These are phyloP conservation scores for Ceriops tagal DNA, from an alignment of 345 rosid genomes.

Conservation along the genomic window DNA sequence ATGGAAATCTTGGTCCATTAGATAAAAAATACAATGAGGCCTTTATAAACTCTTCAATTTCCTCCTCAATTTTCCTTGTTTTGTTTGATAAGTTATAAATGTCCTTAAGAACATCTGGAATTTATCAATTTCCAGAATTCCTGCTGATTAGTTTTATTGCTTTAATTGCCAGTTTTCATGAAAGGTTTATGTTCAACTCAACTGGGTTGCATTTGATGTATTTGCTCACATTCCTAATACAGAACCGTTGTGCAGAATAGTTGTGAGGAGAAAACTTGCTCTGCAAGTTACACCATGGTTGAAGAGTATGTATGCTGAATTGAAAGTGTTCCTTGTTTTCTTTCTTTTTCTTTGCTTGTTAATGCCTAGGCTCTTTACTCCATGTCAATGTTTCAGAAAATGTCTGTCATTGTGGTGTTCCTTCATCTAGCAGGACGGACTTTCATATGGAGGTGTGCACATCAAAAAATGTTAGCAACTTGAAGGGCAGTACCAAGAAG, in stretches of 20 bases:
- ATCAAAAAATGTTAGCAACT: constrained; percentile 11
- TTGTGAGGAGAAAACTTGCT: constrained; percentile 26
- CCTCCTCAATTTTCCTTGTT: neutral
- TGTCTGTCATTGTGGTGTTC: constrained; percentile 21
- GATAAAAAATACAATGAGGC: too few species aligned
- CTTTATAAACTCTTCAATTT: neutral
- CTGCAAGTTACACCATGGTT: constrained; percentile 13
- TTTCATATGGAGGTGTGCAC: constrained; percentile 26
- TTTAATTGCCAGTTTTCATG: neutral
- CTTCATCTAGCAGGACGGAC: constrained; percentile 28
- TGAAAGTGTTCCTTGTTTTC: neutral
- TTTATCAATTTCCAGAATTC: neutral
- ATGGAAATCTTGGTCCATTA: too few species aligned
- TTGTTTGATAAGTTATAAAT: neutral
- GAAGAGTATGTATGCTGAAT: constrained; percentile 39
- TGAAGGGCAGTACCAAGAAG: constrained; percentile 27
- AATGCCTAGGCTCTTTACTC: neutral
- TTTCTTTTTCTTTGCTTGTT: neutral
- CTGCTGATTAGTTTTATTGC: neutral
- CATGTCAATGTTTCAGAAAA: constrained; percentile 4
- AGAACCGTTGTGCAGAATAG: constrained; percentile 23
- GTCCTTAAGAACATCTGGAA: neutral
- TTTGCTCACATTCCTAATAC: neutral
- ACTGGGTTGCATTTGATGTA: neutral
- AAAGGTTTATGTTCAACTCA: neutral